Evolutionary conservation across 1,284 basidiomycete genomes (phyloP).

Genomic region (Malassezia sympodialis): DNA sequence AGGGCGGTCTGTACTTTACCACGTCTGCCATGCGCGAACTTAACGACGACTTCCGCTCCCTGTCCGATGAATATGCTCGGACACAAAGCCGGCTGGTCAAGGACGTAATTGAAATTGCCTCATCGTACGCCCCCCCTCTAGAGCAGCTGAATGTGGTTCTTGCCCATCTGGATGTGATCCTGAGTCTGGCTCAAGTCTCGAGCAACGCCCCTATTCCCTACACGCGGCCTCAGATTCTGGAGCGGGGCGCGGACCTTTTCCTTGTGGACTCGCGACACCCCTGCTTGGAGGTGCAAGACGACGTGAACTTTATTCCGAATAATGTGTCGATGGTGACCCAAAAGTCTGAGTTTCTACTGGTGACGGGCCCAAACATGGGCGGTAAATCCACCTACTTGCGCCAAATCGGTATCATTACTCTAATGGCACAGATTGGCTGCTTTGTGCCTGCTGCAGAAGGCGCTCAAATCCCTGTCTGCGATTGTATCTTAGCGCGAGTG

Average conservation of each 20-base stretch:
- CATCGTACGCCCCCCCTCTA: constrained; percentile 64
- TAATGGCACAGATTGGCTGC: constrained; percentile 90
- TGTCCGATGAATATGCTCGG: constrained; percentile 61
- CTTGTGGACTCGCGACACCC: constrained; percentile 61
- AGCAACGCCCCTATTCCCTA: constrained; percentile 76
- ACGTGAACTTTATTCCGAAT: constrained; percentile 88
- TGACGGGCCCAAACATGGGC: constrained; percentile 54
- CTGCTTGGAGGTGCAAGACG: constrained; percentile 91
- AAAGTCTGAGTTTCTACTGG: constrained; percentile 74
- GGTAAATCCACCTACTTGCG: constrained; percentile 41
- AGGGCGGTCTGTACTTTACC: constrained; percentile 78
- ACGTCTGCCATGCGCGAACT: constrained; percentile 65
- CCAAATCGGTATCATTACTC: constrained; percentile 78
- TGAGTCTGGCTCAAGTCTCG: constrained; percentile 80
- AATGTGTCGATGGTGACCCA: constrained; percentile 74
- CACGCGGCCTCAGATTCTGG: constrained; percentile 59
- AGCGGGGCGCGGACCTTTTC: constrained; percentile 27
- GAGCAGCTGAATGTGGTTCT: constrained; percentile 78
- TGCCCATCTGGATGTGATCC: constrained; percentile 81
- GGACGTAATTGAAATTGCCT: constrained; percentile 83
- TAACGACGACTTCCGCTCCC: constrained; percentile 64
- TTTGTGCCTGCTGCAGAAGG: constrained; percentile 64
- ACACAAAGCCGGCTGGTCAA: constrained; percentile 77
- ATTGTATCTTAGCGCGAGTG: constrained; percentile 89
- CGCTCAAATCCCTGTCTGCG: constrained; percentile 81